Evolutionary conservation across 2,329 filamentous ascomycete genomes (phyloP), one percentile per base, ranked within the genome.

Genomic region (Berkeleyomyces rouxiae): DNA sequence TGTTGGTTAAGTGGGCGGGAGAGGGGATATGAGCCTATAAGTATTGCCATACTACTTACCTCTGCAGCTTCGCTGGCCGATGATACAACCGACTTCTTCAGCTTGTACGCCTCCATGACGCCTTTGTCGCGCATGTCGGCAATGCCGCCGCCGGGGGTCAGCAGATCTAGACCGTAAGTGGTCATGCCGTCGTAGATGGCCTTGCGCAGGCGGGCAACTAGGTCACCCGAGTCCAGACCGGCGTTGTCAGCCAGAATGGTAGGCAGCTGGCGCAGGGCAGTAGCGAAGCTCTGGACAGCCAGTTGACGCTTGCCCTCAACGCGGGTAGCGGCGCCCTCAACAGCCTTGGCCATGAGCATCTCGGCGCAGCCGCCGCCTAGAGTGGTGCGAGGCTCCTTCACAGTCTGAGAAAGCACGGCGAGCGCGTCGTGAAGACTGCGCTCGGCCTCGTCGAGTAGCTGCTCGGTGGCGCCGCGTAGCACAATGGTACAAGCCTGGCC

Each of bases 271-370:
- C 91, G 85, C 65, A 99, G 81, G 39, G 93, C 93, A 64, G 86
- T 81, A 33, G 92, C 88, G 72, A 97, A 99, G 3, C 89, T 83
- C 66, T 91, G 86, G 23, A 97, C 92, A 2, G 93, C 93, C 70
- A 96, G 80, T 69, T 95, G 91, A 75, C 93, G 92, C 84, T 99
- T 99, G 73, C 93, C 93, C 68, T 93, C 90, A 6, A 96, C 88
- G 70, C 95, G 92, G 66, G 95, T 91, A 31, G 91, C 91, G 4
- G 90, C 90, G 65, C 87, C 88, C 72, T 96, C 92, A 31, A 99
- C 93, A 6, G 93, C 93, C 80, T 96, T 96, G 67, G 92, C 89
- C 93, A 99, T 99, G 68, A 95, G 78, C 92, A 97, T 97, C 82
- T 99, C 93, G 3, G 92, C 91, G 71, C 90, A 97, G 37, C 93